Base-by-base conservation (phyloP, 2,329 filamentous ascomycete genomes). In the Colletotrichum theobromicola region DNA sequence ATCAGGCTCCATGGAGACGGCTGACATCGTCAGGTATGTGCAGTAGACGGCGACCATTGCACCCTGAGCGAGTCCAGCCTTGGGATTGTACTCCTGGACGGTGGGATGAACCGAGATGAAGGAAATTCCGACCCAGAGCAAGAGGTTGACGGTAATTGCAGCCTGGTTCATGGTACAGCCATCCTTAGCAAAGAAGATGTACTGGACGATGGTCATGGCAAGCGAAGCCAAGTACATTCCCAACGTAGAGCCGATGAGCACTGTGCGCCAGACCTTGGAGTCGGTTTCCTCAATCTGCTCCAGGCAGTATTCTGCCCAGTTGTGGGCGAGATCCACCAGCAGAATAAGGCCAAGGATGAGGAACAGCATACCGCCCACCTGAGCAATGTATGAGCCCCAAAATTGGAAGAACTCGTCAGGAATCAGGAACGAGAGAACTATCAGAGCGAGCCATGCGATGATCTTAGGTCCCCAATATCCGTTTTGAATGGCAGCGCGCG, bases 401-500 rank as follows among this genome's bases (percentile, higher is more conserved):
- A 97, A 92, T 81, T 98, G 92, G 86, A 98, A 98, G 89, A 99
- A 98, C 32, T 88, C 88, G 81, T 99, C 96, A 18, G 97, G 97
- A 72, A 99, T 98, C 80, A 99, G 91, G 88, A 98, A 99, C 30
- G 96, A 98, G 73, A 98, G 83, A 74, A 98, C 94, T 75, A 98
- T 92, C 78, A 98, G 91, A 16, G 89, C 92, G 64, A 98, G 82
- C 97, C 97, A 99, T 67, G 93, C 91, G 75, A 98, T 91, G 73
- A 99, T 90, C 87, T 99, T 99, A 60, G 97, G 97, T 2, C 96
- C 97, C 97, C 97, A 99, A 85, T 95, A 99, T n/a, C 96, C 97
- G 85, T 99, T 99, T 82, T 99, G 97, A 68, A 99, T 90, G 21
- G 92, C 90, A 3, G 97, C 96, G 77, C 97, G 93, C 58, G 94